Conservation (phyloP, 495 filamentous ascomycete genomes). For the Aspergillus nidulans region DNA sequence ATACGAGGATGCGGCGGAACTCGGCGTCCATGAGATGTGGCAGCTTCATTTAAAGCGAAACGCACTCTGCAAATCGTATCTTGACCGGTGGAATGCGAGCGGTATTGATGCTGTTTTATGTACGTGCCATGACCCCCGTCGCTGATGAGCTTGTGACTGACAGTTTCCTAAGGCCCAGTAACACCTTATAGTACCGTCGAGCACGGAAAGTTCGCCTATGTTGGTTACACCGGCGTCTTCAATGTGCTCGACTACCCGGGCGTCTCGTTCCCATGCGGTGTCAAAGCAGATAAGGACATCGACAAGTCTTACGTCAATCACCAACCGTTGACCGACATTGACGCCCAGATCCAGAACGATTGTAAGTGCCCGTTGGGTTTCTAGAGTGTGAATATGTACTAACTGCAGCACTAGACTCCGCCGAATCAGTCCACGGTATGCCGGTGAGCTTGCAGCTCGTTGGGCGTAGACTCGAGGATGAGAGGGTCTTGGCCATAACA, state of each 20-base stretch:
- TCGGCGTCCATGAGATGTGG: conserved; percentile 29
- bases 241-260: conserved; percentile 9
- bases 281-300: conserved; percentile 1
- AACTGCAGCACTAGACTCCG: conserved; percentile 3
- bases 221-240: conserved; percentile 9
- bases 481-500: conserved; percentile 2
- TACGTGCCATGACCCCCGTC: neutral
- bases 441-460: conserved; percentile 7
- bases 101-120: conserved; percentile 11
- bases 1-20: conserved; percentile 28
- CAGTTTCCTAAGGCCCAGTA: neutral
- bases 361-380: neutral
- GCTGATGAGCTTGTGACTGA: neutral
- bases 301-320: neutral
- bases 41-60: conserved; percentile 35
- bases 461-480: conserved; percentile 5
- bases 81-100: conserved; percentile 38
- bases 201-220: conserved; percentile 9
- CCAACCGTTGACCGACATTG: neutral
- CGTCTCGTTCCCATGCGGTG: conserved; percentile 10
- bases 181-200: conserved; percentile 8
- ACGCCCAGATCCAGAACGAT: neutral
- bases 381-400: neutral
- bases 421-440: conserved; percentile 7
- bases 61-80: conserved; percentile 39